Evolutionary conservation across 805 yeast species (phyloP).

Genomic region (Starmerella apis): DNA sequence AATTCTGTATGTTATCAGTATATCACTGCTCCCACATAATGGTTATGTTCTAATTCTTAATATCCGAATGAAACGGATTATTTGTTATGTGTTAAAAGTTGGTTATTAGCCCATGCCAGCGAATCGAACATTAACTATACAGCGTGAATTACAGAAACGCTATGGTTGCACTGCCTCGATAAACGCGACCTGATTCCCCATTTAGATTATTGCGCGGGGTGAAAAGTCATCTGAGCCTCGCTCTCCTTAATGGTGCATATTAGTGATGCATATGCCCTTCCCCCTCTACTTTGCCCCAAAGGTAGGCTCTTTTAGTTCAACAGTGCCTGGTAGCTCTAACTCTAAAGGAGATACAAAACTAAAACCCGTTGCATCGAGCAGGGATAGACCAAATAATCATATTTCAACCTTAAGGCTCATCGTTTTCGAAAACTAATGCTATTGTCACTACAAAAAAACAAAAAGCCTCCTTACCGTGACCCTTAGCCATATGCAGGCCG

Average conservation of each 20-base stretch:
- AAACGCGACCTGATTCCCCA: background rate
- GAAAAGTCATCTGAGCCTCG: background rate
- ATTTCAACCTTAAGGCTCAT: background rate
- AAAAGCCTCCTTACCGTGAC: background rate
- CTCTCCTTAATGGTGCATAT: background rate
- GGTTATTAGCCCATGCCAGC: background rate
- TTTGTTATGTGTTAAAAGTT: background rate
- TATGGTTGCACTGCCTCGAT: constrained; percentile 5
- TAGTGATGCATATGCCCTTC: background rate
- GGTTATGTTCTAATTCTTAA: background rate
- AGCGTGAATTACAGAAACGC: background rate
- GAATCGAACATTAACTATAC: too few species aligned
- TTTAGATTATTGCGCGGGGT: background rate
- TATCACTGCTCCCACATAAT: background rate
- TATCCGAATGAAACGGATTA: background rate
- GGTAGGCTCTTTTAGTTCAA: too few species aligned
- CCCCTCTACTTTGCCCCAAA: too few species aligned
- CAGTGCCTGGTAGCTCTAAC: too few species aligned
- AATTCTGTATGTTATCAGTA: background rate
- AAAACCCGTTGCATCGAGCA: too few species aligned
- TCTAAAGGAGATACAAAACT: too few species aligned
- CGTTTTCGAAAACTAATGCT: background rate
- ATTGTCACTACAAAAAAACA: background rate
- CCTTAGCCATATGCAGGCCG: background rate
- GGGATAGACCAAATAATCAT: too few species aligned